phyloP scores from a whole-genome alignment of 495 filamentous ascomycete genomes.

The Aspergillus leporis region DNA sequence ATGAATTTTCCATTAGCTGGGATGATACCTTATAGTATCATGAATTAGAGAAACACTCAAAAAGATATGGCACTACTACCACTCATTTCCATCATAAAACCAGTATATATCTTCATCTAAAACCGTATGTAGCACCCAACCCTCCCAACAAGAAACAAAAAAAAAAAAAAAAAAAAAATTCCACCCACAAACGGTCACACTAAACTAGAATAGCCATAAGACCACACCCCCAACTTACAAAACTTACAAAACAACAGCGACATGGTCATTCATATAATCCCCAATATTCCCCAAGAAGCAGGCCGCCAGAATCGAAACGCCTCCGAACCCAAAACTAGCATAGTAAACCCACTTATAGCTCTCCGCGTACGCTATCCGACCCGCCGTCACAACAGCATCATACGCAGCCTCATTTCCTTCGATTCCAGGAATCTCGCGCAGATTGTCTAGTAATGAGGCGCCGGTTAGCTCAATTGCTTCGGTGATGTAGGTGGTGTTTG shows the following conservation, averaged over 20 bases:
- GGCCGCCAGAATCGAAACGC: conserved; percentile 60
- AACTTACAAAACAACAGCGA: conserved; percentile 61
- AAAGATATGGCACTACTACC: no score
- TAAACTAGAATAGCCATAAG: neutral
- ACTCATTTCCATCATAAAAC: neutral
- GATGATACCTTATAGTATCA: neutral
- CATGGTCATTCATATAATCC: conserved; percentile 68
- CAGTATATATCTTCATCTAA: neutral
- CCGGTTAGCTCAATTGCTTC: conserved; percentile 59
- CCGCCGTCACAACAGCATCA: conserved; percentile 59
- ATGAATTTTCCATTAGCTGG: neutral
- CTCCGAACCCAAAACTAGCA: conserved; percentile 67
- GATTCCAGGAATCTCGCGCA: conserved; percentile 58
- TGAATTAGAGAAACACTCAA: neutral
- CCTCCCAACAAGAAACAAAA: neutral
- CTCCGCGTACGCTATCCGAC: conserved; percentile 61
- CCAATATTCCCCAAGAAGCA: conserved; percentile 63
- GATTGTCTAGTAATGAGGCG: conserved; percentile 52
- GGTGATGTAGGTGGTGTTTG: conserved; percentile 36
- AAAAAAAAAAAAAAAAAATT: neutral
- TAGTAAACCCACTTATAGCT: conserved; percentile 70
- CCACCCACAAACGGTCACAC: neutral
- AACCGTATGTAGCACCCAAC: neutral
- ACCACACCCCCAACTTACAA: neutral
- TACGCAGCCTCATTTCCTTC: conserved; percentile 52